Evolutionary conservation across 2,329 filamentous ascomycete species (phyloP).

Genomic region (Clonostachys rosea): DNA sequence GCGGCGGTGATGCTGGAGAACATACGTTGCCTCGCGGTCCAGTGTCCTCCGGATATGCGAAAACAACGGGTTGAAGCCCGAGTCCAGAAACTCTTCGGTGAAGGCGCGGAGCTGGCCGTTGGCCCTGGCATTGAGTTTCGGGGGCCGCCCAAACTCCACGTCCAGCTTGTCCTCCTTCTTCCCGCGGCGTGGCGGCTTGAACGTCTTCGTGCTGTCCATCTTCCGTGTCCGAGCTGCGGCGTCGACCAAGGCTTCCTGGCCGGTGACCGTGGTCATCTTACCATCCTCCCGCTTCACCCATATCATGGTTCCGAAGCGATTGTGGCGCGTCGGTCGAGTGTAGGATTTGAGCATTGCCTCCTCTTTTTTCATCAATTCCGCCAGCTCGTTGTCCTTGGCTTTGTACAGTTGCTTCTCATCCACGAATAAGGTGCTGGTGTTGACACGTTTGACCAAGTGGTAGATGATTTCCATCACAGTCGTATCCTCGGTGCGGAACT

Average conservation of each 20-base stretch:
- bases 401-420: conserved; percentile 66
- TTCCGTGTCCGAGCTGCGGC: conserved; percentile 72
- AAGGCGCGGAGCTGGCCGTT: conserved; percentile 74
- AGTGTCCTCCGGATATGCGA: conserved; percentile 82
- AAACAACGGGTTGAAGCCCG: conserved; percentile 91
- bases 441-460: conserved; percentile 85
- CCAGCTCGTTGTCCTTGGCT: conserved; percentile 69
- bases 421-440: conserved; percentile 81
- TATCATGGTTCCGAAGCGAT: conserved; percentile 93
- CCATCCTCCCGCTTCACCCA: conserved; percentile 88
- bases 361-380: conserved; percentile 74
- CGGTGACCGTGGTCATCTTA: conserved; percentile 81
- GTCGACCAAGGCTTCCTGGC: conserved; percentile 78
- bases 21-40: conserved; percentile 80
- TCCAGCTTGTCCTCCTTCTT: conserved; percentile 58
- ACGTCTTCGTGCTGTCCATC: conserved; percentile 88
- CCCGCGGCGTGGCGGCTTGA: conserved; percentile 70
- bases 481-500: conserved; percentile 85
- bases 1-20: conserved; percentile 69
- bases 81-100: conserved; percentile 90
- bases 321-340: conserved; percentile 80
- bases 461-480: conserved; percentile 90
- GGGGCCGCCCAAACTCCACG: conserved; percentile 72
- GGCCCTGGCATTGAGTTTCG: conserved; percentile 67
- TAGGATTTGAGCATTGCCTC: conserved; percentile 75